Conservation (phyloP, 805 yeast species). For the Zygotorulaspora sp. region DNA sequence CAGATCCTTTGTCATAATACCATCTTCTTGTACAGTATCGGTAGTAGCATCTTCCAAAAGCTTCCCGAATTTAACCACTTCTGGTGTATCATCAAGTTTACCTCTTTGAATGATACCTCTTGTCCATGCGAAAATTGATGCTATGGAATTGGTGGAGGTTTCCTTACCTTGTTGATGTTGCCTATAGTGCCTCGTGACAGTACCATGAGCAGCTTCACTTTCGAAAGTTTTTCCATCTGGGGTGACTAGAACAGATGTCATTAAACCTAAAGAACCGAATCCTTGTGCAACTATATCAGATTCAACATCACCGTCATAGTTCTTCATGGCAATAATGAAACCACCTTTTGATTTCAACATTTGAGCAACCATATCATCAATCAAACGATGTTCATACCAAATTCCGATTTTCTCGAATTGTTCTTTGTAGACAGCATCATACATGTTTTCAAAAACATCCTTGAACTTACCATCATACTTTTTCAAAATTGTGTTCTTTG, state of each 20-base stretch:
- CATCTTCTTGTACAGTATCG: constrained; percentile 78
- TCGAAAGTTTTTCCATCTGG: constrained; percentile 96
- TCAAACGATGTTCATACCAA: constrained; percentile 94
- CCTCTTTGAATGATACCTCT: constrained; percentile 94
- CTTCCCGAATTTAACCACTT: constrained; percentile 75
- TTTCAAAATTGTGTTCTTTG: constrained; percentile 93
- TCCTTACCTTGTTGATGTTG: constrained; percentile 95
- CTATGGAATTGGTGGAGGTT: constrained; percentile 95
- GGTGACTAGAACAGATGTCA: constrained; percentile 96
- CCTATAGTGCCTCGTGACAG: constrained; percentile 95
- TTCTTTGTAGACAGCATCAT: constrained; percentile 60
- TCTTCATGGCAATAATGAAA: constrained; percentile 90
- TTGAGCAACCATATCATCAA: constrained; percentile 99
- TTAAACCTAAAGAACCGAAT: constrained; percentile 91
- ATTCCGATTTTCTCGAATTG: constrained; percentile 76
- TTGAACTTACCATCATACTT: constrained; percentile 93
- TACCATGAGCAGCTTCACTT: constrained; percentile 98
- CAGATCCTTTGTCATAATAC: constrained; percentile 93
- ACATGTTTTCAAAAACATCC: constrained; percentile 82
- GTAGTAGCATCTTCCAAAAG: constrained; percentile 76
- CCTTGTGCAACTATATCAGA: constrained; percentile 98
- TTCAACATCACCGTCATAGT: constrained; percentile 97
- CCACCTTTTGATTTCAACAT: constrained; percentile 97
- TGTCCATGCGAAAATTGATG: constrained; percentile 96
- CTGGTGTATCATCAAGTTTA: constrained; percentile 78